Percentiles rank a stretch among this genome's conserved stretches.
These are phyloP conservation scores for Stereocaulon alpinum DNA, from an alignment of 495 filamentous ascomycete species.

Conservation along the genomic window DNA sequence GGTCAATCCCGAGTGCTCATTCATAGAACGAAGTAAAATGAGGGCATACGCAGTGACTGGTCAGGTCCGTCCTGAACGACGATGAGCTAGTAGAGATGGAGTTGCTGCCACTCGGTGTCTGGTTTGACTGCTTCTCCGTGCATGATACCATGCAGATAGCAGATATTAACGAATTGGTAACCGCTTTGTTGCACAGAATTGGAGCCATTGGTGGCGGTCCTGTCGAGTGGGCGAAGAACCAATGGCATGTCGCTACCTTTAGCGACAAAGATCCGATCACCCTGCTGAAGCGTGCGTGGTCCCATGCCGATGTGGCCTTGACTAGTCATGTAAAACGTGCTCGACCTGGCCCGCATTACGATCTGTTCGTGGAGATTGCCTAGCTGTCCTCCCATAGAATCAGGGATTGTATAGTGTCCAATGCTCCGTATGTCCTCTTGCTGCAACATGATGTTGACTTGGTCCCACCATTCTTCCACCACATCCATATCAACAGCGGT, in stretches of 20 bases:
- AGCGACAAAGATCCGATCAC: neutral
- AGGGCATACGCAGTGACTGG: too few species aligned
- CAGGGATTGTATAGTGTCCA: too few species aligned
- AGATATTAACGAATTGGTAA: neutral
- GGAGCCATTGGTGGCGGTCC: too few species aligned
- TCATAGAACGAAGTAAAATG: too few species aligned
- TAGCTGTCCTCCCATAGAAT: neutral
- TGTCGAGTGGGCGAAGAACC: neutral
- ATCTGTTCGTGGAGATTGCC: neutral
- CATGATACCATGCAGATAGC: constrained; percentile 1
- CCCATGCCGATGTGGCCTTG: neutral
- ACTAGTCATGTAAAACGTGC: neutral
- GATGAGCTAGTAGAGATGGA: neutral
- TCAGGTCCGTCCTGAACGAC: too few species aligned
- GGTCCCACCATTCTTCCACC: neutral
- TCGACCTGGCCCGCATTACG: neutral
- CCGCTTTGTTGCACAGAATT: neutral
- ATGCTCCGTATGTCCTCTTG: neutral
- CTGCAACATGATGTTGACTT: neutral
- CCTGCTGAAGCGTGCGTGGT: neutral
- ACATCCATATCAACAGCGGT: neutral
- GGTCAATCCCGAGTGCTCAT: too few species aligned
- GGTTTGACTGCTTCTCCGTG: constrained; percentile 2
- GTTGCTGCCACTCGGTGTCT: neutral
- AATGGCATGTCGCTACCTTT: neutral